Conservation (phyloP, 305 asterid genomes). For the Fraxinus latifolia region DNA sequence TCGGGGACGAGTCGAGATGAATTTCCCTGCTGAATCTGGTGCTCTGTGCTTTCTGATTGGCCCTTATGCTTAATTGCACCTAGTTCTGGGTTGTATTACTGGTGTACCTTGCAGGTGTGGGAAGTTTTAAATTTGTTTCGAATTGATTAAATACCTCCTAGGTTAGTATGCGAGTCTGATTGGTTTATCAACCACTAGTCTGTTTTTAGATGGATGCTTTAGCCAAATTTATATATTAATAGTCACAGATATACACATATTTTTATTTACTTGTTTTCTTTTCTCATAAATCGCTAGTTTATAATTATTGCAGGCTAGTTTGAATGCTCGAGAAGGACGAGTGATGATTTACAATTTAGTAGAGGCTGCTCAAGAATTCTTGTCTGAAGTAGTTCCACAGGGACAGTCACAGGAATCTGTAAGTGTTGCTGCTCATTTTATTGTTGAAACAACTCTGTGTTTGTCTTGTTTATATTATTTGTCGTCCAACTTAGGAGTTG, state of each 20-base stretch:
- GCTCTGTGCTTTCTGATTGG: neutral
- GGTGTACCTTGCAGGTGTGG: neutral
- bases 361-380: constrained; percentile 98
- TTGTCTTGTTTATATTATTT: neutral
- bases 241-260: neutral
- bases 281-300: constrained; percentile 3
- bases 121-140: neutral
- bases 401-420: constrained; percentile 51
- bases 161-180: neutral
- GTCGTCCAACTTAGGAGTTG: neutral
- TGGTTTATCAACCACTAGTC: neutral
- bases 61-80: neutral
- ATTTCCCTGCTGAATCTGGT: neutral
- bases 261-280: neutral
- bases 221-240: neutral
- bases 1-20: neutral
- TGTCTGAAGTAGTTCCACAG: constrained; percentile 84
- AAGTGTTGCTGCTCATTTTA: constrained; percentile 33
- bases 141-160: neutral
- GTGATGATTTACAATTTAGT: constrained; percentile 97
- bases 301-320: constrained; percentile 63
- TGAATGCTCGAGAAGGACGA: constrained; percentile 96
- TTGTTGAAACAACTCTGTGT: constrained; percentile 11
- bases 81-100: neutral
- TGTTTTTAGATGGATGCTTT: neutral